phyloP scores from a whole-genome alignment of 257 asterid species.

The Mitragyna speciosa region DNA sequence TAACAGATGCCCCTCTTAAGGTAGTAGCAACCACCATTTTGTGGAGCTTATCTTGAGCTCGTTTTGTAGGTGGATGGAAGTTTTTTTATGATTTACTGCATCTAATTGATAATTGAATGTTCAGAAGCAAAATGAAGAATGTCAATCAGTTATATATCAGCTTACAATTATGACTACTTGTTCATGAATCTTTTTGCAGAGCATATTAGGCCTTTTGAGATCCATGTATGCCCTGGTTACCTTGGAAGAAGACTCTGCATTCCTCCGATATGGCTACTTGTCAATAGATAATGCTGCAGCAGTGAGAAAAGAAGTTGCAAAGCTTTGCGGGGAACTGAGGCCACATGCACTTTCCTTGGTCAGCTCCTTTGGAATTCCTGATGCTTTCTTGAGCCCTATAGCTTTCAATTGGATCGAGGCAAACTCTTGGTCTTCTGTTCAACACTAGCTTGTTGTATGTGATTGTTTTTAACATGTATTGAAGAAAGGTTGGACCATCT shows the following conservation, averaged over 20 bases:
- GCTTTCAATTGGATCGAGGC: constrained; percentile 95
- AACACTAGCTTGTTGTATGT: constrained; percentile 12
- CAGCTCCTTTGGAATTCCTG: constrained; percentile 80
- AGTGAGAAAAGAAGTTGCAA: constrained; percentile 71
- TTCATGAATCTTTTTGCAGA: constrained; percentile 42
- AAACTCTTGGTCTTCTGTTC: constrained; percentile 60
- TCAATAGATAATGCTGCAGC: constrained; percentile 56
- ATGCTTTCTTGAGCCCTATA: constrained; percentile 84
- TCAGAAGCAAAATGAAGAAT: neutral
- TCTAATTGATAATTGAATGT: neutral
- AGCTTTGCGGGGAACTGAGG: constrained; percentile 72
- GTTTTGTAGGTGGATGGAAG: neutral
- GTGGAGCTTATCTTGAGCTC: neutral
- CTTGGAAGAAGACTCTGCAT: constrained; percentile 84
- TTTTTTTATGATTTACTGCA: neutral
- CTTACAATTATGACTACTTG: neutral
- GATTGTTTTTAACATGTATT: neutral
- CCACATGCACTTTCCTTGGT: constrained; percentile 85
- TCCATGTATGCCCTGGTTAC: constrained; percentile 60
- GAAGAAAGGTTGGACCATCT: neutral
- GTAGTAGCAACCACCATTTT: constrained; percentile 27
- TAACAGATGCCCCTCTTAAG: constrained; percentile 54
- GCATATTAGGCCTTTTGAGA: constrained; percentile 62
- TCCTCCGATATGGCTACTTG: constrained; percentile 80
- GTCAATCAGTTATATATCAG: neutral